Base-by-base conservation (phyloP, 2,329 filamentous ascomycete genomes). In the Sporothrix dimorphospora region DNA sequence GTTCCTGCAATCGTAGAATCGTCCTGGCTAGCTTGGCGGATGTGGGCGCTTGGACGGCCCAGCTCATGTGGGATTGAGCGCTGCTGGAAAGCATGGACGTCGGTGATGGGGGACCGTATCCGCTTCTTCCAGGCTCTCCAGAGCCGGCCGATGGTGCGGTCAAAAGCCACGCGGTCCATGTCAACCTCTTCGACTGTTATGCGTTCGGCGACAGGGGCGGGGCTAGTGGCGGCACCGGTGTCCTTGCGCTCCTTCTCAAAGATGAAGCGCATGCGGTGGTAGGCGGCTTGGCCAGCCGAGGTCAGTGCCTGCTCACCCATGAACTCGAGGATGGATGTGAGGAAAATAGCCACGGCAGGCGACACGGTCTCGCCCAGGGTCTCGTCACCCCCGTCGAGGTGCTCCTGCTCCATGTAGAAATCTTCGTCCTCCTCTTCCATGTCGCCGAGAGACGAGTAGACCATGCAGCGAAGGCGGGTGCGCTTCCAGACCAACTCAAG, bases 351-450 rank as follows among this genome's bases (percentile, higher is more conserved):
- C 16, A 97, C 93, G 0, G 94, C 92, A 40, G 96, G 94, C 0
- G 94, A 97, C 24, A 98, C 92, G 65, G 90, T 86, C 72, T 91
- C 91, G 67, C 89, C 88, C 47, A 87, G 81, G 47, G 87, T 83
- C 73, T 90, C 89, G 53, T 87, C 83, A 30, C 82, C 83, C 65
- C 86, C 83, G 49, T 89, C 88, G 12, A 95, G 85, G 53, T 92
- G 88, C 72, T 96, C 94, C 77, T 94, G 90, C 75, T 94, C 90
- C 79, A 97, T 92, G 78, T 93, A 93, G 68, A 90, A 89, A 78
- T 98, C 95, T 80, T 98, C 96, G 76, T 99, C 96, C 76, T 98
- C 94, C 82, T 99, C 96, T 81, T 99, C 97, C 87, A 99, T 90
- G 79, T 99, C 95, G 59, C 96, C 96, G 7, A 99, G 85, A 9